A percentile compares a stretch with the other conserved stretches of the same genome.
These are phyloP conservation scores for Fusarium poae DNA, from an alignment of 2,329 filamentous ascomycete species.

Conservation along the genomic window DNA sequence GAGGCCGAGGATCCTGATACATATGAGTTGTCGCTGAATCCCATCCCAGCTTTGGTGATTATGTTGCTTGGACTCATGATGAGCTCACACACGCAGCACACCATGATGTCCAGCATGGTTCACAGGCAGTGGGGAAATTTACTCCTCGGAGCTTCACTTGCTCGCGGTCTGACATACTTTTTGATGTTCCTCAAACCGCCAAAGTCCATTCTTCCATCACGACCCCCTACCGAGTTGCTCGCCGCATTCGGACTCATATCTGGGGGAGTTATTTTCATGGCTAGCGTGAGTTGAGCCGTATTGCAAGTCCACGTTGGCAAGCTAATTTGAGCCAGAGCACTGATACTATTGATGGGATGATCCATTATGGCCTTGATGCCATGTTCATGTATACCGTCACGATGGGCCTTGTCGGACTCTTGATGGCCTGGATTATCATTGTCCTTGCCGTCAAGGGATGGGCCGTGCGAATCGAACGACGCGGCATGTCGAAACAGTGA, in stretches of 20 bases:
- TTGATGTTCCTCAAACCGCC: slow-evolving; percentile 84
- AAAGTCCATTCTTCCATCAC: slow-evolving; percentile 81
- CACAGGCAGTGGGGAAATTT: slow-evolving; percentile 95
- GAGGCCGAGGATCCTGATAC: slow-evolving; percentile 70
- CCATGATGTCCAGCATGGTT: slow-evolving; percentile 89
- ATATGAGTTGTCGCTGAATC: slow-evolving; percentile 85
- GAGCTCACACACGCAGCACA: slow-evolving; percentile 88
- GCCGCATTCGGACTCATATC: slow-evolving; percentile 87
- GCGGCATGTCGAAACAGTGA: slow-evolving; percentile 10
- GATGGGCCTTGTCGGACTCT: slow-evolving; percentile 83
- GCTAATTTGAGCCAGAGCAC: slow-evolving; percentile 65
- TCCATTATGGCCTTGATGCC: slow-evolving; percentile 81
- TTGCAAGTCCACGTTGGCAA: neutral
- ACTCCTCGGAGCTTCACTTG: slow-evolving; percentile 82
- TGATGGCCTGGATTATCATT: slow-evolving; percentile 88
- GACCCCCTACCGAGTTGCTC: slow-evolving; percentile 91
- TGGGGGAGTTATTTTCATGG: slow-evolving; percentile 93
- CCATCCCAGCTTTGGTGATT: slow-evolving; percentile 87
- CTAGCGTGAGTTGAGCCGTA: slow-evolving; percentile 72
- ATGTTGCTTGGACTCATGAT: slow-evolving; percentile 93
- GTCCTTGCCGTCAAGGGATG: slow-evolving; percentile 89
- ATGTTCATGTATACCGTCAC: slow-evolving; percentile 95
- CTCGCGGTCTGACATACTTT: slow-evolving; percentile 83
- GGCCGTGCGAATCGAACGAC: slow-evolving; percentile 69
- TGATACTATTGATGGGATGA: slow-evolving; percentile 82